Conservation (phyloP, 2,329 filamentous ascomycete genomes). For the Bretziella fagacearum region DNA sequence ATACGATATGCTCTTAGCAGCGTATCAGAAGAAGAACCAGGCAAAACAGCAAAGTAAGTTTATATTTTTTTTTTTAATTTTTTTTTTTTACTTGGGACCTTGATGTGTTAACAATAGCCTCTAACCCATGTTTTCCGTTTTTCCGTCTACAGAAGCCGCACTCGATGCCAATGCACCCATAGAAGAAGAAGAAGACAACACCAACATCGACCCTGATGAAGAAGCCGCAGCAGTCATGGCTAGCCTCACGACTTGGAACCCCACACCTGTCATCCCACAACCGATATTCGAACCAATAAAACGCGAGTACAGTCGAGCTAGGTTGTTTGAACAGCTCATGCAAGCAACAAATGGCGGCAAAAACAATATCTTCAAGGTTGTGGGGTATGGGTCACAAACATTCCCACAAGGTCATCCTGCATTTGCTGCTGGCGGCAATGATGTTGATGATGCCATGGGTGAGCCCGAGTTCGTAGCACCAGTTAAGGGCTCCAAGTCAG, state of each 20-base stretch:
- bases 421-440: slow-evolving; percentile 19
- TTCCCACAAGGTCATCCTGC: slow-evolving; percentile 33
- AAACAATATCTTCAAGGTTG: slow-evolving; percentile 47
- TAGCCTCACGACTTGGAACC: slow-evolving; percentile 57
- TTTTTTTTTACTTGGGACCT: not conserved
- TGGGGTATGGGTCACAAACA: slow-evolving; percentile 38
- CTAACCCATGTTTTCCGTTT: slow-evolving; percentile 12
- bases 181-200: slow-evolving; percentile 72
- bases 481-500: slow-evolving; percentile 19
- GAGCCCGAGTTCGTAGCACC: slow-evolving; percentile 33
- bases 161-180: slow-evolving; percentile 86
- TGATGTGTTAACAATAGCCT: slow-evolving; percentile 14
- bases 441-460: slow-evolving; percentile 40
- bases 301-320: slow-evolving; percentile 43
- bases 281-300: slow-evolving; percentile 43
- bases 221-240: slow-evolving; percentile 81
- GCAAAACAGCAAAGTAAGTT: slow-evolving; percentile 83
- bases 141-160: slow-evolving; percentile 51
- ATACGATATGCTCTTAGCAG: slow-evolving; percentile 79
- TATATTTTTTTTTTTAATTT: too few relatives aligned
- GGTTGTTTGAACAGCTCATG: slow-evolving; percentile 48
- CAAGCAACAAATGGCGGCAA: slow-evolving; percentile 49
- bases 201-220: slow-evolving; percentile 81
- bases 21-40: slow-evolving; percentile 95
- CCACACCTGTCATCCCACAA: slow-evolving; percentile 59